These are phyloP conservation scores for Eucalyptus sp. DNA, from an alignment of 345 rosid species.

Conservation along the genomic window DNA sequence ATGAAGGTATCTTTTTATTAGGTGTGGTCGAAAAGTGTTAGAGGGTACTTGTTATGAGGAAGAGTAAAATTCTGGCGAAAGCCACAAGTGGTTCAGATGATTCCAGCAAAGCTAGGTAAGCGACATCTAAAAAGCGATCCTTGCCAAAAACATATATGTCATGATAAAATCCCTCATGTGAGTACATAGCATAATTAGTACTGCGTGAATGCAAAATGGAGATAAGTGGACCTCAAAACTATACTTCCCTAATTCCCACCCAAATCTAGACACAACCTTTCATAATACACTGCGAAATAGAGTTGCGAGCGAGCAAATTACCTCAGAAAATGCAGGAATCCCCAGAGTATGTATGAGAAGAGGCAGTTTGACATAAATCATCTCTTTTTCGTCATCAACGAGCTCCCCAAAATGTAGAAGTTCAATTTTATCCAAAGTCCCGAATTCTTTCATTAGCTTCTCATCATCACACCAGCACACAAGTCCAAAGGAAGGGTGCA, in stretches of 20 bases:
- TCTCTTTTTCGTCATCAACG: constrained; percentile 29
- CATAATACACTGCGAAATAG: not conserved
- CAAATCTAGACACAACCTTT: not conserved
- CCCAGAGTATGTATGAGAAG: constrained; percentile 50
- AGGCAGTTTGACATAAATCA: constrained; percentile 39
- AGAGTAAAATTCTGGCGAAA: not conserved
- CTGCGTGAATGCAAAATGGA: not conserved
- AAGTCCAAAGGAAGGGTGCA: constrained; percentile 10
- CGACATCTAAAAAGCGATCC: not conserved
- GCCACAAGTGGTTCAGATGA: not conserved
- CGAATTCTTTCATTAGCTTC: constrained; percentile 48
- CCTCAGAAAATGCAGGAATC: constrained; percentile 78
- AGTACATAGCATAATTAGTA: not conserved
- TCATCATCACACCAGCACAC: constrained; percentile 84
- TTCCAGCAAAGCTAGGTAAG: not conserved
- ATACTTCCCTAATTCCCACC: not conserved
- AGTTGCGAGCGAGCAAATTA: not conserved
- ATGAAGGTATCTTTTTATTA: not conserved
- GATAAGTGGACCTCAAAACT: not conserved
- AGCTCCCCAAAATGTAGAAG: constrained; percentile 54
- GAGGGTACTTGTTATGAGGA: not conserved
- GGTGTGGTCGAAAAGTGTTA: not conserved
- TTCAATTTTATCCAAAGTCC: constrained; percentile 35
- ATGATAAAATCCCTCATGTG: not conserved
- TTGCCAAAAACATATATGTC: not conserved